Conservation (phyloP, 1,139 yeast genomes). For the Debaryomyces sp. region DNA sequence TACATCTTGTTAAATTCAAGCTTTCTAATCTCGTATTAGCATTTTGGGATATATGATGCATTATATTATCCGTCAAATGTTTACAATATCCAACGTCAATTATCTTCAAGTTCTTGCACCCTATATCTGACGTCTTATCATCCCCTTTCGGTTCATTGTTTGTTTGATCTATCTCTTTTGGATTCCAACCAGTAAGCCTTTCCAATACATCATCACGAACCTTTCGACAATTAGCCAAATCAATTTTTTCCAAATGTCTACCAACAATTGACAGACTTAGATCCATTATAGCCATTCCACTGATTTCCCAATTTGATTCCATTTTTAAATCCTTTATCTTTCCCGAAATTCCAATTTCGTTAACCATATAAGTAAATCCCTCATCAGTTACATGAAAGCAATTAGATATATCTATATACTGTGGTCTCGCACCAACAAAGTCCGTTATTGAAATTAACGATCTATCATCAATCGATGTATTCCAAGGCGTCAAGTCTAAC, state of each 20-base stretch:
- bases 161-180: background rate
- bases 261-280: conserved; percentile 69
- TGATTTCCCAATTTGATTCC: conserved; percentile 76
- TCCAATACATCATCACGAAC: conserved; percentile 72
- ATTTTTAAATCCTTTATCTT: conserved; percentile 55
- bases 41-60: conserved; percentile 63
- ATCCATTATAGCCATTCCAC: conserved; percentile 82
- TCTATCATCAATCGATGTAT: conserved; percentile 59
- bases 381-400: conserved; percentile 79
- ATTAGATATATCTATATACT: conserved; percentile 61
- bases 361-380: conserved; percentile 70
- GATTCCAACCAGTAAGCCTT: conserved; percentile 61
- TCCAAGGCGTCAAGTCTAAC: conserved; percentile 63
- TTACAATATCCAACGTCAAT: conserved; percentile 72
- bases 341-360: conserved; percentile 70
- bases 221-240: conserved; percentile 71
- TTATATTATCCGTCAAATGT: conserved; percentile 66
- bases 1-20: conserved; percentile 71
- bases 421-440: conserved; percentile 72
- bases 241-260: conserved; percentile 56
- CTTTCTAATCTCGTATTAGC: conserved; percentile 57
- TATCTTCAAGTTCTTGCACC: conserved; percentile 59
- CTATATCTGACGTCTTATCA: conserved; percentile 25
- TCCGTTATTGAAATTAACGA: conserved; percentile 61
- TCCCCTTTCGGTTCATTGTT: conserved; percentile 12